Conservation (phyloP, 176 grass and related monocot genomes). For the Saccharum spontaneum region DNA sequence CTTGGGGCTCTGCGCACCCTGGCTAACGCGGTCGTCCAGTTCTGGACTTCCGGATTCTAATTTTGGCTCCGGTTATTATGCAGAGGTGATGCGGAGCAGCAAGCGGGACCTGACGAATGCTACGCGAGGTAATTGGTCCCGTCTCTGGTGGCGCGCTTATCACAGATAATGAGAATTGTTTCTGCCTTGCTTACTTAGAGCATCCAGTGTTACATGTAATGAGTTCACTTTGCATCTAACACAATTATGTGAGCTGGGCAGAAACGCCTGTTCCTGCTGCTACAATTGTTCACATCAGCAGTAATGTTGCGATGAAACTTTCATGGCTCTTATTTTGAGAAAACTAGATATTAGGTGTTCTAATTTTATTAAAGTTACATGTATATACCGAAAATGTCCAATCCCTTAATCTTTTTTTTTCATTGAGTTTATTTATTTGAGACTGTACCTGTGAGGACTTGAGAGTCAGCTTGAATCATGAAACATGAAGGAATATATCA, state of each 20-base stretch:
- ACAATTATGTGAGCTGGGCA: not conserved
- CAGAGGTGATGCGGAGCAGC: conserved; percentile 86
- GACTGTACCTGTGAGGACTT: not conserved
- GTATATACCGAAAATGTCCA: not conserved
- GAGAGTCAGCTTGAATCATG: not conserved
- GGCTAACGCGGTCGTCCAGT: not conserved
- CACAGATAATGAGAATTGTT: not conserved
- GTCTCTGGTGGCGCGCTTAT: not conserved
- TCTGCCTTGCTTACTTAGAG: not conserved
- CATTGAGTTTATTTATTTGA: conserved; percentile 9
- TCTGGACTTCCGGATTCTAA: conserved; percentile 1
- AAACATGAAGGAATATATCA: conserved; percentile 11
- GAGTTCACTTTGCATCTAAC: conserved; percentile 11
- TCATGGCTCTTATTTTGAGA: not conserved
- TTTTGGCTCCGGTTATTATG: conserved; percentile 40
- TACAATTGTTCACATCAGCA: not conserved
- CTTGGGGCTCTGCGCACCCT: not conserved
- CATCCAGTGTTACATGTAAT: not conserved
- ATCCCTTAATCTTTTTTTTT: conserved; percentile 18
- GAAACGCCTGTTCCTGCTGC: conserved; percentile 1
- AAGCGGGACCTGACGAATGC: conserved; percentile 88
- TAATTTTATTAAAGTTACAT: not conserved
- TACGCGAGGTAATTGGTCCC: conserved; percentile 61
- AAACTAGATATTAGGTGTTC: not conserved
- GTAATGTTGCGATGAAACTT: not conserved